Base-by-base conservation (phyloP, 2,329 filamentous ascomycete genomes). In the Ophiocordyceps robertsii region DNA sequence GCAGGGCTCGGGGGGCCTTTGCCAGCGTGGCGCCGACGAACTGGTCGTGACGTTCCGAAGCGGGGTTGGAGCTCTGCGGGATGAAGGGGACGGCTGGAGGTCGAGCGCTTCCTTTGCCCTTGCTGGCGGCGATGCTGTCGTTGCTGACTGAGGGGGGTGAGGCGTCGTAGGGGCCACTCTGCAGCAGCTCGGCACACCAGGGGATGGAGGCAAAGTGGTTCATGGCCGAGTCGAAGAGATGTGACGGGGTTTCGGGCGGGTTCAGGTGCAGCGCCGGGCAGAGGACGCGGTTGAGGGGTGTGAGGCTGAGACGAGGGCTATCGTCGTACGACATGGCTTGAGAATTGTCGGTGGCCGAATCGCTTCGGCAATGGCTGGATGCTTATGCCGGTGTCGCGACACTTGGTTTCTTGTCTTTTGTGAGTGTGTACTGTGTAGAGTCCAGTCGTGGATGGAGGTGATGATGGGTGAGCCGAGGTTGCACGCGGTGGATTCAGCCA, bases 121-220 rank as follows among this genome's bases (percentile, higher is more conserved):
- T 38, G 16, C 12, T 21, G 12, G 37, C 12, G n/a, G 36, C 37
- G 29, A 32, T 16, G 32, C n/a, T 27, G 11, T 35, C 16, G 40
- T 50, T 44, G 2, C 52, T 51, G 12, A 46, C 11, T 13, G 32
- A 35, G 45, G 2, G 45, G 45, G 24, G 14, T 19, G 49, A 44
- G 3, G 53, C 52, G 13, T 13, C 21, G 11, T 44, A 47, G 2
- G 45, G 45, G 10, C 11, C 37, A 37, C 12, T 16, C 13, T 30
- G 43, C 16, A 65, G 53, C 24, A 61, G 53, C 12, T 46, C 40
- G 30, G 55, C 52, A 37, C 58, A 63, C 63, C 63, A 65, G 8
- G 61, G 56, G 29, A 61, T 51, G 1, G 58, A 53, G 39, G 45
- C 46, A 51, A 66, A 64, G 51, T 61, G 53, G 30, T 48, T 41